A percentile compares a stretch with the other conserved stretches of the same genome.
Evolutionary conservation across 208 protist genomes (phyloP).

Genomic region (Leishmania aethiopica): DNA sequence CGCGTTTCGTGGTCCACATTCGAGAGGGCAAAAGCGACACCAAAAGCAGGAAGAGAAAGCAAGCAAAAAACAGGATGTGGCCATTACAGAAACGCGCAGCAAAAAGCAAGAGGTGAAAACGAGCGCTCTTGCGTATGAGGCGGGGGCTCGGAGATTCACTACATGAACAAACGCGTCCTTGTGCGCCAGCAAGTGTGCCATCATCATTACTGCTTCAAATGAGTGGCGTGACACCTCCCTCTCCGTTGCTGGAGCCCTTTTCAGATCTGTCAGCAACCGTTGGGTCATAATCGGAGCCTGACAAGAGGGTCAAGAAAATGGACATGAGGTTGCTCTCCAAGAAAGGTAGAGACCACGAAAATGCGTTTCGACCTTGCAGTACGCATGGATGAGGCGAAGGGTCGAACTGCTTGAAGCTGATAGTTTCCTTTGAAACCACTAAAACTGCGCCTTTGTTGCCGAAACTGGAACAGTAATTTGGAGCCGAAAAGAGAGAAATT

Average conservation of each 20-base stretch:
- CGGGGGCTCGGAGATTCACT: background rate
- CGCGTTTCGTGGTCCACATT: background rate
- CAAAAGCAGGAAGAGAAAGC: background rate
- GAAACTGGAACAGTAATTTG: slow-evolving; percentile 98
- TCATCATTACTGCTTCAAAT: background rate
- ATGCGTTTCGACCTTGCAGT: slow-evolving; percentile 60
- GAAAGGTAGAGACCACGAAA: slow-evolving; percentile 84
- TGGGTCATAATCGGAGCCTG: slow-evolving; percentile 16
- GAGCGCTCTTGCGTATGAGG: too few relatives aligned
- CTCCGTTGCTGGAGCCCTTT: slow-evolving; percentile 3
- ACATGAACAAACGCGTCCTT: background rate
- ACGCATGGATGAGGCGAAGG: slow-evolving; percentile 76
- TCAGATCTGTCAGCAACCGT: slow-evolving; percentile 20
- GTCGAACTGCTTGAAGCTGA: slow-evolving; percentile 93
- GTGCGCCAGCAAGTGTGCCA: background rate
- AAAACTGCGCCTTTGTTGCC: slow-evolving; percentile 97
- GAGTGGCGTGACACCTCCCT: background rate
- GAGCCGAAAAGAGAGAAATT: slow-evolving; percentile 98
- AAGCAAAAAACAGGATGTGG: background rate
- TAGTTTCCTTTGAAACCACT: slow-evolving; percentile 65
- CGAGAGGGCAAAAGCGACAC: background rate
- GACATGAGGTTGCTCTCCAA: slow-evolving; percentile 49
- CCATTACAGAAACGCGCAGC: background rate
- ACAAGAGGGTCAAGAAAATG: slow-evolving; percentile 38
- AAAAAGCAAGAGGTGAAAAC: background rate